phyloP scores from a whole-genome alignment of 2,329 filamentous ascomycete genomes.

The Fusarium citri region DNA sequence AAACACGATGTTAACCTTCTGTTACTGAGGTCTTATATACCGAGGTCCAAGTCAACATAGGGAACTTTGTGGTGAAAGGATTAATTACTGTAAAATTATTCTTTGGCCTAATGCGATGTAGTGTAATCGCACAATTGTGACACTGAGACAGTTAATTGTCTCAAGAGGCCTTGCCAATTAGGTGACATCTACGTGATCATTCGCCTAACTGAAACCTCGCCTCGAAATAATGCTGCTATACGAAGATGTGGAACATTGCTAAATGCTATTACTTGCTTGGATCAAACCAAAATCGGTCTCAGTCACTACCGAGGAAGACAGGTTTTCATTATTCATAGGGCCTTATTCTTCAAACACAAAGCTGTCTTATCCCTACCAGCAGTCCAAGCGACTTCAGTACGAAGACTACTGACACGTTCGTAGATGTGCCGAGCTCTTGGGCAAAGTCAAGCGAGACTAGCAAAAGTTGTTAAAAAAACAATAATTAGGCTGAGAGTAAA shows the following conservation, averaged over 20 bases:
- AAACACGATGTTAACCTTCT: no score
- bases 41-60: no score
- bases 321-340: no score
- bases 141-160: not conserved
- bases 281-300: not conserved
- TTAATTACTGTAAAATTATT: not conserved
- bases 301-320: not conserved
- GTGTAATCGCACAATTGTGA: accelerated
- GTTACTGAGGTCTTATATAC: no score
- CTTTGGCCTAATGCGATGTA: not conserved
- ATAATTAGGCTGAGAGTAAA: not conserved
- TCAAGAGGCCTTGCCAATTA: not conserved
- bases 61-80: not conserved
- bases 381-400: not conserved
- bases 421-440: not conserved
- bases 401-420: not conserved
- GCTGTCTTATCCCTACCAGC: not conserved
- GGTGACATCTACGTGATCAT: not conserved
- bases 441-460: accelerated
- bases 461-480: not conserved
- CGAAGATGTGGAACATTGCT: not conserved
- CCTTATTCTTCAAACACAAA: no score
- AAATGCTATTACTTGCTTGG: accelerated
- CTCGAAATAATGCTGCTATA: not conserved
- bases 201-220: not conserved